Evolutionary conservation across 1,284 basidiomycete species (phyloP), one percentile per base, ranked within the genome.

Genomic region (Sanghuangporus sanghuang): DNA sequence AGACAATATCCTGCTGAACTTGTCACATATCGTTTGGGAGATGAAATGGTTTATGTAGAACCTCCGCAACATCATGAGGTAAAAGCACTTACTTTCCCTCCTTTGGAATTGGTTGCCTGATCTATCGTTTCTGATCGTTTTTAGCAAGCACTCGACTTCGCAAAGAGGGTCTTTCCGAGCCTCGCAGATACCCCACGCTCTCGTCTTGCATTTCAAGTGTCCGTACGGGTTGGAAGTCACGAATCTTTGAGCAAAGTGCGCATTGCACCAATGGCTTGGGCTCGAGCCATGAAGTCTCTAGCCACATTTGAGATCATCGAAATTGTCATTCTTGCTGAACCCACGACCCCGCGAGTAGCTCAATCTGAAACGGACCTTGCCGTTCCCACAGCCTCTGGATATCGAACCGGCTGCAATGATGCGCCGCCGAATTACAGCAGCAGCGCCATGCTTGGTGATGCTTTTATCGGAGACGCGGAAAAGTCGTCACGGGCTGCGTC

Each of bases 201-300:
- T 0, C 75, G 77, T 2, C 80, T 89, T 6, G 72, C 76, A 6
- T 81, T 89, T 67, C 77, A 75, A 49, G 71, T 79, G 12, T 73
- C 70, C 57, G 44, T 46, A 14, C 44, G 44, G 16, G 76, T 77
- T 5, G 69, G 73, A 9, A 73, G 77, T 42, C 73, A 73, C 18
- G 73, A 73, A 0, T 68, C 71, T 23, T 69, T 67, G 32, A 71
- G 70, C 8, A 67, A 70, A 12, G 81, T 86, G 6, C 77, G 81
- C 23, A 84, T 89, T 46, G 81, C 81, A 2, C 76, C 80, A 23
- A 77, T 76, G 36, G 85, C 83, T n/a, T 89, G 87, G 87, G 62
- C 73, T 1, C 73, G 73, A 2, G 75, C 85, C 12, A 68, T 80
- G 8, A 59, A 74, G 1, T 75, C 75, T 39, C 73, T 88, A 58